Evolutionary conservation across 1,284 basidiomycete genomes (phyloP).

Genomic region (Marasmius sp.): DNA sequence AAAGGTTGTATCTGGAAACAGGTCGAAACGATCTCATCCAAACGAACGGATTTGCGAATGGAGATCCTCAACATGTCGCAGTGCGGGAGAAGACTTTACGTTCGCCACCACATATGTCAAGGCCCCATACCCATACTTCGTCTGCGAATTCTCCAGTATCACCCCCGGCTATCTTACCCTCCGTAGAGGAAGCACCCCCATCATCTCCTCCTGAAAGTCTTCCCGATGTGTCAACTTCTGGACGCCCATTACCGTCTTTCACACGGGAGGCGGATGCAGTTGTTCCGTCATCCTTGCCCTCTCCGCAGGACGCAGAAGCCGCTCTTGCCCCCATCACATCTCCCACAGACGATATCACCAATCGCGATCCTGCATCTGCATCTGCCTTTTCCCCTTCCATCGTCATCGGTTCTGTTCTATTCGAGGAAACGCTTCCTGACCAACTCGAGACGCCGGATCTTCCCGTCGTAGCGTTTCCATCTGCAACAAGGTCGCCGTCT

Average conservation of each 20-base stretch:
- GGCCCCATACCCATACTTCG: background rate
- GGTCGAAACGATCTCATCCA: background rate
- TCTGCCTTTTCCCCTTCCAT: no score
- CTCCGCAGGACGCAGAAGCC: no score
- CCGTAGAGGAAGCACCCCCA: background rate
- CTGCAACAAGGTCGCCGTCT: no score
- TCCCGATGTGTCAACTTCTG: background rate
- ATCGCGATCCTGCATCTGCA: no score
- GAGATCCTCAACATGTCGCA: background rate
- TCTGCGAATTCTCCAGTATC: slow-evolving; percentile 6
- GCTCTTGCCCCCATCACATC: no score
- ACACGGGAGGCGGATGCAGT: background rate
- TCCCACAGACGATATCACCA: no score
- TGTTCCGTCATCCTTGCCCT: no score
- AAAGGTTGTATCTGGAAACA: slow-evolving; percentile 44
- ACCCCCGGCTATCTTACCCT: background rate
- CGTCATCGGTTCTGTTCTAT: no score
- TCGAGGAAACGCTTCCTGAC: no score
- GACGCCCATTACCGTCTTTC: background rate
- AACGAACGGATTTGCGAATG: background rate
- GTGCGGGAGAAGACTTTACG: background rate
- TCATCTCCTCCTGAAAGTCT: background rate
- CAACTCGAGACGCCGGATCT: no score
- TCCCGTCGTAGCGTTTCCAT: no score
- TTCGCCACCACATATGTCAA: background rate